phyloP scores from a whole-genome alignment of 2,329 filamentous ascomycete genomes.

The Didymella keratinophila region DNA sequence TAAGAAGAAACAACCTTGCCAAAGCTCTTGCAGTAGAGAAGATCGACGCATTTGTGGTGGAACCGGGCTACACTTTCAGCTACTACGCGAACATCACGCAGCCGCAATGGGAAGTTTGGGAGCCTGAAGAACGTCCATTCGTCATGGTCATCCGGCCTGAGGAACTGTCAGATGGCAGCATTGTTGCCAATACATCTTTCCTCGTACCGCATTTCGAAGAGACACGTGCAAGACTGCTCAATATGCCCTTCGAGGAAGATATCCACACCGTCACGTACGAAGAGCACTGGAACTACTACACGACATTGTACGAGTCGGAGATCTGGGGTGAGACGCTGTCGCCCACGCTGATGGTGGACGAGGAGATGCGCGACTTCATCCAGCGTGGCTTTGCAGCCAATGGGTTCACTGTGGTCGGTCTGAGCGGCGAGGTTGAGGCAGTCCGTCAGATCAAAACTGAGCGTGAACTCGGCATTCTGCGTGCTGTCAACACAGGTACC shows the following conservation, averaged over 20 bases:
- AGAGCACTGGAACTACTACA: conserved; percentile 71
- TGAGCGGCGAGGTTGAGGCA: conserved; percentile 63
- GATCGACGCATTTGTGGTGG: conserved; percentile 67
- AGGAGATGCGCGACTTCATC: conserved; percentile 71
- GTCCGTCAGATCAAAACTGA: conserved; percentile 66
- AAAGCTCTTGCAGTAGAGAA: conserved; percentile 60
- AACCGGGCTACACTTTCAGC: conserved; percentile 71
- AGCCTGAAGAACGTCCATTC: conserved; percentile 70
- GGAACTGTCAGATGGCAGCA: conserved; percentile 47
- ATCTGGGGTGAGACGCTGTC: conserved; percentile 47
- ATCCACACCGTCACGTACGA: conserved; percentile 67
- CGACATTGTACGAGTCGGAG: conserved; percentile 56
- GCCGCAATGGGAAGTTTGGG: conserved; percentile 69
- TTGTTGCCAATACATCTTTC: conserved; percentile 65
- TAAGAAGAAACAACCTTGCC: conserved; percentile 65
- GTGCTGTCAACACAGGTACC: conserved; percentile 70
- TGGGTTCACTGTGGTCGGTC: conserved; percentile 65
- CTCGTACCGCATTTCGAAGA: conserved; percentile 68
- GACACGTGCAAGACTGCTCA: conserved; percentile 64
- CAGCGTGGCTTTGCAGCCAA: conserved; percentile 62
- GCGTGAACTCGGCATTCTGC: conserved; percentile 64
- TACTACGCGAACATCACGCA: conserved; percentile 71
- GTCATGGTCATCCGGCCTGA: conserved; percentile 66
- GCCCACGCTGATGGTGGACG: conserved; percentile 67
- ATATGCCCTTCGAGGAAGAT: conserved; percentile 62